Conservation (phyloP, 192 early-diverging fungal species). For the Funneliformis geosporum region DNA sequence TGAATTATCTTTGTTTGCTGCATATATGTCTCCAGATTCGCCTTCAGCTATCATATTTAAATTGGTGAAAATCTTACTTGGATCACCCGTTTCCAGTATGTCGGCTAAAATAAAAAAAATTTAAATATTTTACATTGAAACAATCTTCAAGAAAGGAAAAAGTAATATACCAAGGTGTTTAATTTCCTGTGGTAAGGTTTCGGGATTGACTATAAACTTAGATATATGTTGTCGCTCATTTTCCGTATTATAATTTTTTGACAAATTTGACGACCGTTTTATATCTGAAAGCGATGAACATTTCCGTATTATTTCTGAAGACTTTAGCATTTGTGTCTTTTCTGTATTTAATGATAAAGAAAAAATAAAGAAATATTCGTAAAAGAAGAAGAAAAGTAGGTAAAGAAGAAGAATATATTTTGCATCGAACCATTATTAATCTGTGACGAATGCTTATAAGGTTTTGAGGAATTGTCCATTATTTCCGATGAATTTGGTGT, state of each 20-base stretch:
- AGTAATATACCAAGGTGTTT: not conserved
- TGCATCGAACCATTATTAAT: not conserved
- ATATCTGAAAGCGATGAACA: not conserved
- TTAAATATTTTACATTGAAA: not conserved
- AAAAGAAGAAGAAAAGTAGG: not conserved
- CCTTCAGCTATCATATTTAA: slow-evolving; percentile 92
- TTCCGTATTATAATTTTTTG: not conserved
- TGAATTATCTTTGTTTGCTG: slow-evolving; percentile 66
- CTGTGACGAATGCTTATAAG: not conserved
- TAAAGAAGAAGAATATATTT: not conserved
- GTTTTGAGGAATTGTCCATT: not conserved
- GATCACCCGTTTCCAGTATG: slow-evolving; percentile 80
- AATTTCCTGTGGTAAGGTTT: not conserved
- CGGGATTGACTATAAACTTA: not conserved
- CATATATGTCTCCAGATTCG: slow-evolving; percentile 88
- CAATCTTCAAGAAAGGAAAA: not conserved
- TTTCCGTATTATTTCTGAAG: not conserved
- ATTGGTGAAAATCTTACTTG: slow-evolving; percentile 77
- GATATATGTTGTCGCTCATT: not conserved
- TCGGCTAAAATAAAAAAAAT: slow-evolving; percentile 42
- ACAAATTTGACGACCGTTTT: not conserved
- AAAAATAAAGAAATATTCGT: not conserved
- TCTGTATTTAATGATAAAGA: not conserved
- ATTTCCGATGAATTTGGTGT: not conserved
- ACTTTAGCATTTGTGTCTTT: not conserved